Evolutionary conservation across 2,329 filamentous ascomycete genomes (phyloP), one percentile per base, ranked within the genome.

Genomic region (Arachnomyces sp.): DNA sequence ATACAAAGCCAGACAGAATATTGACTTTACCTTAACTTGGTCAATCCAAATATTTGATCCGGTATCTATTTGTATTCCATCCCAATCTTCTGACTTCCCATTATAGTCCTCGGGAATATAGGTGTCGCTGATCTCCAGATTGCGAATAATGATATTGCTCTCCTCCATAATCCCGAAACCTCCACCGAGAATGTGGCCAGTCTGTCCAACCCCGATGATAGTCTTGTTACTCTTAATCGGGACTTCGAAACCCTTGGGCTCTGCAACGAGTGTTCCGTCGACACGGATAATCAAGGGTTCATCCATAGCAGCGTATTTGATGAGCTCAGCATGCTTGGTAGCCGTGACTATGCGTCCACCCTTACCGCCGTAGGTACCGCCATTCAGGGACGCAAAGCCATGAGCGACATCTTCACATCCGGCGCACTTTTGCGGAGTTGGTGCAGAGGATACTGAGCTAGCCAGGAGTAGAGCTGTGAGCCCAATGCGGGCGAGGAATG

Each of bases 41-140:
- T 52, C 50, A 30, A 52, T 45, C 50, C 50, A 52, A 25, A 52
- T 49, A 16, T 52, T 51, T 15, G 35, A 39, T 6, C 43, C 46
- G 12, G 48, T 47, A 39, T 52, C 50, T 30, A 49, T 47, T 12
- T 52, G 50, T n/a, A 52, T 52, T 15, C 48, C 48, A 38, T 52
- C 50, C 43, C 43, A 51, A 29, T 52, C 50, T 29, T 49, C 35
- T 1, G 18, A 15, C 28, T 37, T 44, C 14, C 46, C 49, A 36
- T 52, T 49, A 7, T 45, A 47, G 15, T 50, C 47, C 40, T 43
- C 45, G 14, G 45, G 35, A 28, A 39, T 43, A 9, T 25, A 25
- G 20, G 20, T 25, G 20, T 25, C 20, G 5, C 48, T 44, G 14
- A 50, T 47, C 34, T 50, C 44, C 12, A 52, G 36, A 39, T 52